Evolutionary conservation across 805 yeast species (phyloP), one percentile per base, ranked within the genome.

Genomic region (Cyberlindnera galapagoensis): DNA sequence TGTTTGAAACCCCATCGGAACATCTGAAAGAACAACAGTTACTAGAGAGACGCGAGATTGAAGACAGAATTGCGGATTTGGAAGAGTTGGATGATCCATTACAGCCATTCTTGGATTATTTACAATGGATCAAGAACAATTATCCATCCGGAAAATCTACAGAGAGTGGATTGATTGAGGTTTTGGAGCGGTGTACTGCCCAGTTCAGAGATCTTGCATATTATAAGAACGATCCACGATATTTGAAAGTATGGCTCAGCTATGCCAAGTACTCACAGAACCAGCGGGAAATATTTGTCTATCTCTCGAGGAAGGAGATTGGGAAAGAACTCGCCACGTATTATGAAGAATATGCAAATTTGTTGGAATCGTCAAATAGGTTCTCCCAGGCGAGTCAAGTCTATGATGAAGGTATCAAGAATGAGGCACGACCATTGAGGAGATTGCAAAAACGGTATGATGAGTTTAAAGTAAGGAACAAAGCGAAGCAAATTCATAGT

Each of bases 11-110:
- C 14, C 54, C 50, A 28, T 46, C 34, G 6, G 37, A 33, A 13
- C 54, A 46, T 30, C 53, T 63, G 26, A 53, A 50, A 21, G 36
- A 47, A 24, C 33, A 42, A 33, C 43, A 47, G 49, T 20, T 36
- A 21, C 43, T 51, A 7, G 66, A 73, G 43, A 52, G 79, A 28
- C 52, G 58, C 9, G 49, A 51, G 23, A 68, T 70, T 40, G 94
- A 83, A 48, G 46, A 48, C 3, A 57, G 53, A n/a, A 49, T 87
- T 10, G 50, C 51, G 8, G 62, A 62, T 2, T 40, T 74, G 7
- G 80, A 74, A 5, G 85, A 77, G 11, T 53, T 76, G 25, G 95
- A 87, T 57, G 96, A 88, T 53, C 96, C 96, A 0, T 52, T 87
- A 15, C 85, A 82, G 40, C 72, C 76, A 2, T 86, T 69, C 54